Conservation (phyloP, 495 filamentous ascomycete genomes). For the Annulohypoxylon nitens region DNA sequence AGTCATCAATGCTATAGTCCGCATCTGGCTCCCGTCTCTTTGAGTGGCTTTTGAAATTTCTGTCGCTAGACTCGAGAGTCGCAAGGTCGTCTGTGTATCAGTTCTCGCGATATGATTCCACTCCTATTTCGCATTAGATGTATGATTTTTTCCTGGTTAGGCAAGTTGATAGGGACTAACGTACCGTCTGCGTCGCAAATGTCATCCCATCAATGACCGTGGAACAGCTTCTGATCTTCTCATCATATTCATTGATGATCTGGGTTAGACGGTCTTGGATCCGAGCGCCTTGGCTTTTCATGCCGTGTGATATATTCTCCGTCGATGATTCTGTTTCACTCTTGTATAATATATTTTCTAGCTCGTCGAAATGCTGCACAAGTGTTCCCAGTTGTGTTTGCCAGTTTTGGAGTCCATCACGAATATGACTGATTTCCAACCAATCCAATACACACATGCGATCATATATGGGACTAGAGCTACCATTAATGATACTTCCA, state of each 20-base stretch:
- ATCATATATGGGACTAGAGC: background rate
- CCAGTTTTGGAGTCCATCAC: conserved; percentile 3
- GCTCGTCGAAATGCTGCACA: background rate
- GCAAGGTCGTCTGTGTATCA: background rate
- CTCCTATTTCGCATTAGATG: background rate
- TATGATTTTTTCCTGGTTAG: background rate
- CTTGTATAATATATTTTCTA: background rate
- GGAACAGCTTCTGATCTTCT: background rate
- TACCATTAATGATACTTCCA: background rate
- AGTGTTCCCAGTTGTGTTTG: background rate
- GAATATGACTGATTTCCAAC: conserved; percentile 9
- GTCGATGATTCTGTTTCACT: background rate
- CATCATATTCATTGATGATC: conserved; percentile 21
- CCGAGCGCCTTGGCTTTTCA: background rate
- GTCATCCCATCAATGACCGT: conserved; percentile 7
- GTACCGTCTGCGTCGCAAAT: conserved; percentile 10
- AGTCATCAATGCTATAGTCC: background rate
- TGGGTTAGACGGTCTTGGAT: conserved; percentile 1
- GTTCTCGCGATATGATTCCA: conserved; percentile 15
- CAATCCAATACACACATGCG: background rate
- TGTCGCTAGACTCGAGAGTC: background rate
- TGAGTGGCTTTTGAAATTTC: background rate
- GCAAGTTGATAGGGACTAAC: background rate
- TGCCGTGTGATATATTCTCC: background rate
- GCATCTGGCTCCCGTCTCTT: background rate